Evolutionary conservation across 768 basidiomycete genomes (phyloP), one percentile per base, ranked within the genome.

Genomic region (Mycena pura): DNA sequence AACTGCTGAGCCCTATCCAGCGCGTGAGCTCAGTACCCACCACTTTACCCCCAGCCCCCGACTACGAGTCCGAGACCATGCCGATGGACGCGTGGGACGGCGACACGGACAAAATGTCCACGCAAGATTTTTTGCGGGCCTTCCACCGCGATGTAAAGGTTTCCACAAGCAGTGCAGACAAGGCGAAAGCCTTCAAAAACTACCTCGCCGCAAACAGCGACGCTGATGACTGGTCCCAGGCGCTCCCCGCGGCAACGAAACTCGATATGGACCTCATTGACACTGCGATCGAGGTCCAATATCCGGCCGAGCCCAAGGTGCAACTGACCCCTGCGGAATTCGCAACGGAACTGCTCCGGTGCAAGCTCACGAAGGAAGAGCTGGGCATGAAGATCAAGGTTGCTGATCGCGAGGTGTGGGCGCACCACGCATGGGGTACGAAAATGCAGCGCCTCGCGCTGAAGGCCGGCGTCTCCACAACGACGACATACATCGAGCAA

Each of bases 181-280:
- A 41, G 32, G 51, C 40, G 19, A 41, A 52, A 40, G 50, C 50
- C 3, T 52, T 52, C 39, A 40, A 31, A 21, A 40, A 52, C 10
- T 52, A 52, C 38, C 38, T 52, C 11, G 28, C 13, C 27, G 9
- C 39, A 3, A 22, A 31, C 50, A 52, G 39, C 50, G 50, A 52
- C n/a, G 28, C 27, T 13, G 39, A 52, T 27, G n/a, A 29, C 50
- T 52, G 50, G 50, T 52, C 6, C 38, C 3, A 52, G 38, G 19
- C 38, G n/a, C 50, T 40, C 39, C 25, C 38, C 0, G 39, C 38
- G 2, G 39, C 50, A 3, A 52, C 50, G 1, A 40, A 40, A 19
- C 8, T 21, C 39, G 39, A 52, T 39, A 52, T 52, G 50, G 50
- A 52, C 34, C 32, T 49, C 31, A 49, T 49, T 15, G 47, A 49